Evolutionary conservation across 108 stramenopile species (phyloP).

Genomic region (Hondaea fermentalgiana): DNA sequence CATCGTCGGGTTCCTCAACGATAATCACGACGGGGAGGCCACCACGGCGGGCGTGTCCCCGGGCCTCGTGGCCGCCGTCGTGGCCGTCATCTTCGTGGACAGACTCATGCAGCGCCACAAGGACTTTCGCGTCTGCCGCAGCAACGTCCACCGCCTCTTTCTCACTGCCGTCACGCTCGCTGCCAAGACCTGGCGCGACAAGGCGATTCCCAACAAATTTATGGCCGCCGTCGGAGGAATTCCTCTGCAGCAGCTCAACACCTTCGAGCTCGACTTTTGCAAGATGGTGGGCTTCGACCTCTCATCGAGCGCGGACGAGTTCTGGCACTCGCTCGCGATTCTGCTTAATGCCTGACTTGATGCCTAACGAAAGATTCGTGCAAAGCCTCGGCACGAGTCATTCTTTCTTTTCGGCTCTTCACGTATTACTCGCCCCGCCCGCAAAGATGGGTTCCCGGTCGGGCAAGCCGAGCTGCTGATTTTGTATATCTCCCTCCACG

Average conservation of each 20-base stretch:
- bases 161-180: neutral
- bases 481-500: too few species aligned
- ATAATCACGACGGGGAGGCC: neutral
- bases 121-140: neutral
- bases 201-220: neutral
- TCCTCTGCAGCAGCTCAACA: neutral
- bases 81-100: neutral
- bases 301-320: neutral
- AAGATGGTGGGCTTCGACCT: neutral
- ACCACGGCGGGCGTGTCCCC: neutral
- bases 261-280: neutral
- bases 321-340: neutral
- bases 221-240: neutral
- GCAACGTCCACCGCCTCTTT: neutral
- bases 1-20: neutral
- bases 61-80: neutral
- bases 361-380: neutral
- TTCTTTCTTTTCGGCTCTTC: neutral
- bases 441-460: too few species aligned
- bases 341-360: neutral
- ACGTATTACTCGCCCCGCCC: neutral
- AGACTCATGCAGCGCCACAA: neutral
- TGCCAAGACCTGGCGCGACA: constrained; percentile 2
- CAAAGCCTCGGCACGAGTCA: neutral
- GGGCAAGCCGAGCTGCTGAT: too few species aligned